Conservation (phyloP, 495 filamentous ascomycete species). For the Cairneyella variabilis region DNA sequence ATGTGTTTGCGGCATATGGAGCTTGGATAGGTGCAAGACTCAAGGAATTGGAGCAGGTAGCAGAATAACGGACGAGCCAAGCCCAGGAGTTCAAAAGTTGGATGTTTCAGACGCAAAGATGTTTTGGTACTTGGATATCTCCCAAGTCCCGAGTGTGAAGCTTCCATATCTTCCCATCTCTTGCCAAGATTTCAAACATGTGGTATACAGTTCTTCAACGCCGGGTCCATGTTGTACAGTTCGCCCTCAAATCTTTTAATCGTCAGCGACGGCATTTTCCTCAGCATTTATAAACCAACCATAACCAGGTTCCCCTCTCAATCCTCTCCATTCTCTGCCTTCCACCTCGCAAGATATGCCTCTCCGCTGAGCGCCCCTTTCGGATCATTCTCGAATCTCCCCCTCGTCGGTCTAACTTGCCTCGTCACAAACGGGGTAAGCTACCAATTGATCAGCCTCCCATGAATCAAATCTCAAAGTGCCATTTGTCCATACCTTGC, state of each 20-base stretch:
- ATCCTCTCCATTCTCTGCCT: constrained; percentile 61
- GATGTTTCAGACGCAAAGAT: too few species aligned
- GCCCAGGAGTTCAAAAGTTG: too few species aligned
- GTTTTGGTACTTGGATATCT: too few species aligned
- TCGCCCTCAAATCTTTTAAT: neutral
- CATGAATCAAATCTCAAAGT: neutral
- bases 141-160: too few species aligned
- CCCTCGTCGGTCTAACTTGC: constrained; percentile 46
- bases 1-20: constrained; percentile 38
- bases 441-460: constrained; percentile 38
- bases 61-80: too few species aligned
- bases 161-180: neutral
- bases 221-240: constrained; percentile 10
- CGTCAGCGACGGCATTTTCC: neutral
- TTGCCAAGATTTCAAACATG: neutral
- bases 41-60: neutral
- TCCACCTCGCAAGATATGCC: constrained; percentile 63
- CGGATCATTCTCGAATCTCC: constrained; percentile 42
- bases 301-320: constrained; percentile 30
- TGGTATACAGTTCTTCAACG: constrained; percentile 5
- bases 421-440: constrained; percentile 83
- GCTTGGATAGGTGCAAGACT: constrained; percentile 31
- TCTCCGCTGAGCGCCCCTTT: constrained; percentile 52
- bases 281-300: neutral
- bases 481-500: constrained; percentile 55